Evolutionary conservation across 2,329 filamentous ascomycete species (phyloP).

Genomic region (Arachnopeziza araneosa): DNA sequence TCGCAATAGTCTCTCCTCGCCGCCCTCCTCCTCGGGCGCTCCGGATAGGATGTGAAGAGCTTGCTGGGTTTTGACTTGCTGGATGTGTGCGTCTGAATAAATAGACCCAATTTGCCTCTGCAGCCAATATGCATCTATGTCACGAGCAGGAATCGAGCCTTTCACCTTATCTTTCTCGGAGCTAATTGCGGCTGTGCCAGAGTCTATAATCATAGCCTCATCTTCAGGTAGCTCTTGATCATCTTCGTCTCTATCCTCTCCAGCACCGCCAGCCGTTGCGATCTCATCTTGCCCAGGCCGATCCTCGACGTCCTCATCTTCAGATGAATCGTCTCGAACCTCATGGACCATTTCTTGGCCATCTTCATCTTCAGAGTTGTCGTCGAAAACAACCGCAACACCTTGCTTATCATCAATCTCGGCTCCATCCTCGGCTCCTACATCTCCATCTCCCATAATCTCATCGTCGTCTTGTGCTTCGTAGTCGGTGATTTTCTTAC

Average conservation of each 20-base stretch:
- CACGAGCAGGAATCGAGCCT: constrained; percentile 69
- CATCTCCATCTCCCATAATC: constrained; percentile 66
- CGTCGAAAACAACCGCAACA: constrained; percentile 95
- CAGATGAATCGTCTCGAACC: constrained; percentile 81
- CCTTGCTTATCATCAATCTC: constrained; percentile 93
- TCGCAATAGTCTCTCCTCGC: constrained; percentile 76
- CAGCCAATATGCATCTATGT: constrained; percentile 96
- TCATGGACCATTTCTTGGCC: constrained; percentile 74
- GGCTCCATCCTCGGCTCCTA: constrained; percentile 60
- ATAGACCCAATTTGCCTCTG: constrained; percentile 85
- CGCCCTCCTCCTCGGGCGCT: constrained; percentile 66
- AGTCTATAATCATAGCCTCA: constrained; percentile 81
- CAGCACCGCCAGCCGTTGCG: constrained; percentile 46
- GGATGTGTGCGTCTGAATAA: constrained; percentile 86
- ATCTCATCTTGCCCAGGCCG: constrained; percentile 44
- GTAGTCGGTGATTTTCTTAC: constrained; percentile 99
- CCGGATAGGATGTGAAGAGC: constrained; percentile 80
- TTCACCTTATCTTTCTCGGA: constrained; percentile 46
- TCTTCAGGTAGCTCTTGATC: constrained; percentile 48
- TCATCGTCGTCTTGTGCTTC: constrained; percentile 95
- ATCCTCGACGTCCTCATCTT: constrained; percentile 64
- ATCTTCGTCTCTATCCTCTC: constrained; percentile 43
- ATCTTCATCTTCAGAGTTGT: constrained; percentile 80
- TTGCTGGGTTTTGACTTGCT: constrained; percentile 85
- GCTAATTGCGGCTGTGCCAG: constrained; percentile 45